Evolutionary conservation across 768 basidiomycete genomes (phyloP).

Genomic region (Mycena pura): DNA sequence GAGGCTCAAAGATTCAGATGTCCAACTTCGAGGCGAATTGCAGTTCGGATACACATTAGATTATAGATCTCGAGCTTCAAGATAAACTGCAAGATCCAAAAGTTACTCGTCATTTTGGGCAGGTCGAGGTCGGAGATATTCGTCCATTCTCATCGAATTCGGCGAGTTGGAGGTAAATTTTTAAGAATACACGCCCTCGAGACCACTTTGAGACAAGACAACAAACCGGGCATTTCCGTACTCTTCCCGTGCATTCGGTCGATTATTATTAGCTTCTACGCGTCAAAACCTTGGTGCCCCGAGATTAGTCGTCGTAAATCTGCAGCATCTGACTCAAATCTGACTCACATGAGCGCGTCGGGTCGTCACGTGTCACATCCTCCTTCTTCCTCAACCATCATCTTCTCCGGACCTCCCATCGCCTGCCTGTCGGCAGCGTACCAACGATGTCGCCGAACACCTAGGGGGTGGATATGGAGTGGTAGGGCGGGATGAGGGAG

Average conservation of each 20-base stretch:
- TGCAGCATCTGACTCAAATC: too few species aligned
- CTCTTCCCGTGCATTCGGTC: constrained; percentile 63
- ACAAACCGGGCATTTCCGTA: constrained; percentile 45
- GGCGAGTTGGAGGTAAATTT: constrained; percentile 62
- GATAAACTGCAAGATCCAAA: constrained; percentile 39
- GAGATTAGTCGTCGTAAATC: too few species aligned
- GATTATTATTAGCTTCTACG: constrained; percentile 56
- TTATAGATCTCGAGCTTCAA: neutral
- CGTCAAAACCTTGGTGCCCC: too few species aligned
- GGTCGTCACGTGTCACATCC: too few species aligned
- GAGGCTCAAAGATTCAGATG: constrained; percentile 31
- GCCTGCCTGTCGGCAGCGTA: too few species aligned
- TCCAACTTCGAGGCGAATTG: constrained; percentile 1
- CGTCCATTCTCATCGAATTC: constrained; percentile 68
- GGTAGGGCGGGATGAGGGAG: too few species aligned
- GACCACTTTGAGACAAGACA: constrained; percentile 38
- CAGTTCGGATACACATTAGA: neutral
- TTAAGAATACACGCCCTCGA: constrained; percentile 63
- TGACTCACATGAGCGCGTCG: too few species aligned
- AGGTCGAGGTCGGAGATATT: constrained; percentile 65
- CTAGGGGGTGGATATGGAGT: too few species aligned
- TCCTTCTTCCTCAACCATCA: too few species aligned
- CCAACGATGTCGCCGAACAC: too few species aligned
- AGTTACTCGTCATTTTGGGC: constrained; percentile 39
- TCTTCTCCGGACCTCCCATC: too few species aligned